These are phyloP conservation scores for Abrus precatorius DNA, from an alignment of 306 rosid species.

Conservation along the genomic window DNA sequence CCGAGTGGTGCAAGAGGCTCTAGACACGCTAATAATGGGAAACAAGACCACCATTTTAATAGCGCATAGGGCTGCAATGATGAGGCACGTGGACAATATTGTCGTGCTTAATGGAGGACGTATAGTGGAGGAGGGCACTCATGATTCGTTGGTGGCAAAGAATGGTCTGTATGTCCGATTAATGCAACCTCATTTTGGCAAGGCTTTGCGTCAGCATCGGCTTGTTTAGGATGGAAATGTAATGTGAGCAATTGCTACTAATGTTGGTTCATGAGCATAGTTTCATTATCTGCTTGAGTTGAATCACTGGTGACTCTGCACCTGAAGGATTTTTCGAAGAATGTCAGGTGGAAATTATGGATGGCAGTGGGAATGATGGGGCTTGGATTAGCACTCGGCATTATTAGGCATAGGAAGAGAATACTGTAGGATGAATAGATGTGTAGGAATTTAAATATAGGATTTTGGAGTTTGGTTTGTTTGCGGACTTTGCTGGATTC, in stretches of 20 bases:
- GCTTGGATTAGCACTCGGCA: conserved; percentile 48
- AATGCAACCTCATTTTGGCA: conserved; percentile 99
- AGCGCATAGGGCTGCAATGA: conserved; percentile 99
- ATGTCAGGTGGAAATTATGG: conserved; percentile 49
- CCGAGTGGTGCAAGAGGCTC: conserved; percentile 98
- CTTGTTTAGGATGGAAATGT: conserved; percentile 60
- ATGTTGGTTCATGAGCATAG: conserved; percentile 51
- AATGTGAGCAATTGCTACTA: conserved; percentile 44
- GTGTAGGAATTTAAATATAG: conserved; percentile 69
- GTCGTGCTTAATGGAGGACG: conserved; percentile 99
- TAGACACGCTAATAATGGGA: conserved; percentile 98
- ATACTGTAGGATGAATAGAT: conserved; percentile 61
- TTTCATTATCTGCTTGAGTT: conserved; percentile 53
- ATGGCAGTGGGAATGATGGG: conserved; percentile 45
- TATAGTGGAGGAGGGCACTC: conserved; percentile 95
- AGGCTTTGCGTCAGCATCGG: conserved; percentile 93
- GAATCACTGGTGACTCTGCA: conserved; percentile 48
- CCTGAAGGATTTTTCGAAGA: conserved; percentile 50
- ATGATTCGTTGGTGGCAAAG: conserved; percentile 83
- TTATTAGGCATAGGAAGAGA: conserved; percentile 60
- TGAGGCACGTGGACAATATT: conserved; percentile 98
- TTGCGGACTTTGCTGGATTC: conserved; percentile 70
- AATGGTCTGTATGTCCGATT: conserved; percentile 93
- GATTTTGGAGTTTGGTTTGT: conserved; percentile 69
- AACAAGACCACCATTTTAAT: conserved; percentile 98